These are phyloP conservation scores for Gigaspora rosea DNA, from an alignment of 192 early-diverging fungal genomes.

Conservation along the genomic window DNA sequence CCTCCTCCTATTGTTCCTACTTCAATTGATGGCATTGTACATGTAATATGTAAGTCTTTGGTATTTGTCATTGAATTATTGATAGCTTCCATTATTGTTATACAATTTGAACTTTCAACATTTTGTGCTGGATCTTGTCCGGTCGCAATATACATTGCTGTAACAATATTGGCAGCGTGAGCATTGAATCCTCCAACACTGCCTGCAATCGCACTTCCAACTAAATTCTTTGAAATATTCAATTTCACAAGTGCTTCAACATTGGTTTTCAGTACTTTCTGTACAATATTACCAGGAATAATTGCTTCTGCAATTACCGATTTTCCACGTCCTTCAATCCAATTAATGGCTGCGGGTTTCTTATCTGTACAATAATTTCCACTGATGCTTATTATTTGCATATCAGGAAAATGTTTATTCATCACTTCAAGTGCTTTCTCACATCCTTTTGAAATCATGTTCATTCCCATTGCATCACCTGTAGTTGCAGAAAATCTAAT, in stretches of 20 bases:
- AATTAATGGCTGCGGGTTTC: slow-evolving; percentile 95
- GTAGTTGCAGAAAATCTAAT: slow-evolving; percentile 89
- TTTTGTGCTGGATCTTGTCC: slow-evolving; percentile 52
- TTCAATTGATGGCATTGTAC: too few relatives aligned
- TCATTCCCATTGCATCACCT: slow-evolving; percentile 98
- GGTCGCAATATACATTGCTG: too few relatives aligned
- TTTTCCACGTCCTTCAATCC: slow-evolving; percentile 96
- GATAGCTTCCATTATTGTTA: slow-evolving; percentile 83
- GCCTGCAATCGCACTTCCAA: too few relatives aligned
- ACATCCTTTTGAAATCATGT: slow-evolving; percentile 96
- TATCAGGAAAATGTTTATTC: slow-evolving; percentile 63
- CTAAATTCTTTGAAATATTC: slow-evolving; percentile 43
- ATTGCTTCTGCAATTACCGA: slow-evolving; percentile 86
- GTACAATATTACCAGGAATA: slow-evolving; percentile 77
- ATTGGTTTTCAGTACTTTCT: slow-evolving; percentile 84
- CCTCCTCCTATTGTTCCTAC: slow-evolving; percentile 76
- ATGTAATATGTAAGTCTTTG: slow-evolving; percentile 71
- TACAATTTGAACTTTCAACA: slow-evolving; percentile 90
- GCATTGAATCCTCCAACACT: too few relatives aligned
- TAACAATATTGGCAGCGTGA: too few relatives aligned
- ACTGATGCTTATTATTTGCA: slow-evolving; percentile 78
- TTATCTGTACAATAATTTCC: slow-evolving; percentile 98
- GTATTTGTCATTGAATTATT: slow-evolving; percentile 61
- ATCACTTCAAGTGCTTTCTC: slow-evolving; percentile 77
- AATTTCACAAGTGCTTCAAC: slow-evolving; percentile 75